A percentile compares a stretch with the other conserved stretches of the same genome.
Conservation (phyloP, 305 asterid genomes). For the Nicotiana rustica region DNA sequence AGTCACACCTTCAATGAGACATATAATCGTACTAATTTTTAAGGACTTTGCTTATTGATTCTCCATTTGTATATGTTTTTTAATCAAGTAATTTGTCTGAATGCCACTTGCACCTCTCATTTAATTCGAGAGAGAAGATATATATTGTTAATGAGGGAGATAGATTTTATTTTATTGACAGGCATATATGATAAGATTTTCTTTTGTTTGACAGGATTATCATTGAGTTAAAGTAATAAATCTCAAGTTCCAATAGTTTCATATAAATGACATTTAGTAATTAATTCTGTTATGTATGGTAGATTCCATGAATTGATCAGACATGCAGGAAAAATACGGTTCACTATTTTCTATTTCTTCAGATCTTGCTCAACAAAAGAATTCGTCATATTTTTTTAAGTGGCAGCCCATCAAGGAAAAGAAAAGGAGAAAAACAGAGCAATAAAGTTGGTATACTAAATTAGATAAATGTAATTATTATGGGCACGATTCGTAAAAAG, state of each 20-base stretch:
- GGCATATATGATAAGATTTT: background rate
- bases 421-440: no score
- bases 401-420: background rate
- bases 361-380: background rate
- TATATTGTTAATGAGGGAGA: background rate
- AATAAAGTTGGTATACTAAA: background rate
- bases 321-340: background rate
- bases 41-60: background rate
- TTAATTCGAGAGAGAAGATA: constrained; percentile 35
- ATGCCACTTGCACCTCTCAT: constrained; percentile 37
- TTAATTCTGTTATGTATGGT: background rate
- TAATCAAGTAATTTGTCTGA: background rate
- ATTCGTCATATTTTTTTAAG: background rate
- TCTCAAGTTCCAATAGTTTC: constrained; percentile 17
- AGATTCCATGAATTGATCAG: background rate
- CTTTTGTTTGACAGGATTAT: background rate
- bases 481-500: background rate
- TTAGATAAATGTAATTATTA: background rate
- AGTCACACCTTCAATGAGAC: constrained; percentile 23
- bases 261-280: background rate
- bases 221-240: background rate
- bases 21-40: background rate
- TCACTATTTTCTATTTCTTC: background rate
- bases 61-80: constrained; percentile 16
- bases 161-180: background rate